Evolutionary conservation across 2,329 filamentous ascomycete species (phyloP).

Genomic region (Ophidiomyces ophidiicola): DNA sequence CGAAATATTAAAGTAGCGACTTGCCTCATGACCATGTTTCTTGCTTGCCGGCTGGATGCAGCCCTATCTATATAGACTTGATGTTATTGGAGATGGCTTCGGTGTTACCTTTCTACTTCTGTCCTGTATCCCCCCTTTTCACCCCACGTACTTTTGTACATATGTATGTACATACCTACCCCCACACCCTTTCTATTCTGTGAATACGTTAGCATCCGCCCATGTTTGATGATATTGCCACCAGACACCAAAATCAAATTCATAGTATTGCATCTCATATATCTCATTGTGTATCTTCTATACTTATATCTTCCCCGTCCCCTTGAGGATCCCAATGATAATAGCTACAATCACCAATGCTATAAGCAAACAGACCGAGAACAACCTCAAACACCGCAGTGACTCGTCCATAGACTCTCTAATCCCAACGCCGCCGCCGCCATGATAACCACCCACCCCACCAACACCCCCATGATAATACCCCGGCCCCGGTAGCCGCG

Average conservation of each 20-base stretch:
- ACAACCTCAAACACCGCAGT: not conserved
- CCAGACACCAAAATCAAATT: no score
- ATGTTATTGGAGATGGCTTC: conserved; percentile 3
- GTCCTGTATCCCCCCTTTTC: not conserved
- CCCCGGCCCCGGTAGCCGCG: no score
- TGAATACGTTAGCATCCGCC: no score
- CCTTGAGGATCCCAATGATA: conserved; percentile 3
- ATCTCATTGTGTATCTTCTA: not conserved
- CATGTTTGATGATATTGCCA: no score
- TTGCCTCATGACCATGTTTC: no score
- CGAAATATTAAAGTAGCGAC: not conserved
- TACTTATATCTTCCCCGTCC: conserved; percentile 3
- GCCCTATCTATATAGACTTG: no score
- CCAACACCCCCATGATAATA: no score
- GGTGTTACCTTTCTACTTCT: conserved; percentile 1
- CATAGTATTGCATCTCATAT: not conserved
- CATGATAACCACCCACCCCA: no score
- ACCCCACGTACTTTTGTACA: no score
- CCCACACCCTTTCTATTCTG: not conserved
- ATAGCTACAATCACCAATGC: not conserved
- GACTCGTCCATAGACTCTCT: no score
- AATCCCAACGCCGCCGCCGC: no score
- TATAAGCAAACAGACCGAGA: not conserved
- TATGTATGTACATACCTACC: conserved; percentile 1
- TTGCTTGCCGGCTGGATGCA: no score